These are phyloP conservation scores for Rhipidocladum racemiflorum DNA, from an alignment of 176 grass and related monocot species.

Conservation along the genomic window DNA sequence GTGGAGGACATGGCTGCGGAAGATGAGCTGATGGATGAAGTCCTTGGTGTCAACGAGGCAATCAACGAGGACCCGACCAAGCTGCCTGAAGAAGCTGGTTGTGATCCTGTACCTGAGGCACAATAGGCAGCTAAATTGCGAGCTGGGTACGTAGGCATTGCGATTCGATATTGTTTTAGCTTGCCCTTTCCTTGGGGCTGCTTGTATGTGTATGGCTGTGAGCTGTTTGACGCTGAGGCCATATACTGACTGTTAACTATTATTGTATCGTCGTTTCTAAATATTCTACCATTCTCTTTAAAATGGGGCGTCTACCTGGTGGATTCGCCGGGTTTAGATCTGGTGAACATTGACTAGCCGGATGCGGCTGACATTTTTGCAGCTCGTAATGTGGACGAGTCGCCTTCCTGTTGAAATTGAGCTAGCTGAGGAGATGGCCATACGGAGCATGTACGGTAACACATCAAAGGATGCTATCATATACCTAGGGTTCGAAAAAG, in stretches of 20 bases:
- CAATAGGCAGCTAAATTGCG: conserved; percentile 24
- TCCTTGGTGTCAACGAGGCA: conserved; percentile 56
- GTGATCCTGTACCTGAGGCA: conserved; percentile 10
- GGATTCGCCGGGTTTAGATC: background rate
- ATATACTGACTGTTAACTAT: background rate
- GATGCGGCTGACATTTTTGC: background rate
- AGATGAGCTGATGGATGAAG: conserved; percentile 90
- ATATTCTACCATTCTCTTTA: background rate
- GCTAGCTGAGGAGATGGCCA: background rate
- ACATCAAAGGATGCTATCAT: background rate
- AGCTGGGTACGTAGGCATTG: background rate
- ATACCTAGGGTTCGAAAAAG: too few relatives aligned
- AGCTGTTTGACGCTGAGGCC: background rate
- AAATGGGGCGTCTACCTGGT: background rate
- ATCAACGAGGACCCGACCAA: conserved; percentile 50
- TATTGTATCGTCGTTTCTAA: background rate
- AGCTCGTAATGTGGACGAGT: background rate
- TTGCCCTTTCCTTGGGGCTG: background rate
- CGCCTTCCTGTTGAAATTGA: background rate
- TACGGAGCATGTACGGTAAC: background rate
- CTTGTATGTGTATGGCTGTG: background rate
- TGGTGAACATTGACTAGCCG: background rate
- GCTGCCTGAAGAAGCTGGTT: conserved; percentile 40
- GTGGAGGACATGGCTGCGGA: conserved; percentile 71
- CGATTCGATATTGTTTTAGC: background rate